Evolutionary conservation across 129 eudicot genomes (phyloP).

Genomic region (Chrysanthemum seticuspe): DNA sequence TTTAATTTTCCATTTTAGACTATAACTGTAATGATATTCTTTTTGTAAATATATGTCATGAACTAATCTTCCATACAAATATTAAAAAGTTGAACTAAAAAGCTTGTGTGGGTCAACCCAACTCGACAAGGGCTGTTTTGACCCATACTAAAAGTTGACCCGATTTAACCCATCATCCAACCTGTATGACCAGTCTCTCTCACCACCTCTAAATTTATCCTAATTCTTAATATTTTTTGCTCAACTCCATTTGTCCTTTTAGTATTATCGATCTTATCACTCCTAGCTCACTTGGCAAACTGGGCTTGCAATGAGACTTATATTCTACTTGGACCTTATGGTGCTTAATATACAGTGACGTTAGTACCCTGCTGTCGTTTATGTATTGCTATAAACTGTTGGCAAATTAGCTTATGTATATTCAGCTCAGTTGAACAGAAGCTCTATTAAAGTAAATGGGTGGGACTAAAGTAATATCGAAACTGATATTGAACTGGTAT

Average conservation of each 20-base stretch:
- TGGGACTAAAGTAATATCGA: no score
- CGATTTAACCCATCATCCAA: neutral
- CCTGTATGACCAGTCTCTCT: neutral
- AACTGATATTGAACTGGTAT: no score
- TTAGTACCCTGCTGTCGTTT: neutral
- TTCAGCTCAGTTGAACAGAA: neutral
- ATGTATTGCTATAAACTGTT: neutral
- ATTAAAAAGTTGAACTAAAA: neutral
- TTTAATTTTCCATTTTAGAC: neutral
- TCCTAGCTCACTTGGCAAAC: constrained; percentile 5
- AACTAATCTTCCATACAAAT: neutral
- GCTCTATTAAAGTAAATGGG: no score
- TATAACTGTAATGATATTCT: neutral
- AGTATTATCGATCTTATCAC: constrained; percentile 1
- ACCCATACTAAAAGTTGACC: neutral
- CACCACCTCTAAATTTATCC: no score
- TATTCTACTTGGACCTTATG: constrained; percentile 1
- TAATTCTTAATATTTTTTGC: neutral
- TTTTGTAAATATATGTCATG: neutral
- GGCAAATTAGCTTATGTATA: neutral
- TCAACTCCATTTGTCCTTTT: neutral
- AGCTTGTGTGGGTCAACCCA: neutral
- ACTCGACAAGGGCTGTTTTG: neutral
- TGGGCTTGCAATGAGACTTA: neutral
- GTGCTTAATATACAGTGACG: neutral